Evolutionary conservation across 2,329 filamentous ascomycete genomes (phyloP).

Genomic region (Alternaria infectoria): DNA sequence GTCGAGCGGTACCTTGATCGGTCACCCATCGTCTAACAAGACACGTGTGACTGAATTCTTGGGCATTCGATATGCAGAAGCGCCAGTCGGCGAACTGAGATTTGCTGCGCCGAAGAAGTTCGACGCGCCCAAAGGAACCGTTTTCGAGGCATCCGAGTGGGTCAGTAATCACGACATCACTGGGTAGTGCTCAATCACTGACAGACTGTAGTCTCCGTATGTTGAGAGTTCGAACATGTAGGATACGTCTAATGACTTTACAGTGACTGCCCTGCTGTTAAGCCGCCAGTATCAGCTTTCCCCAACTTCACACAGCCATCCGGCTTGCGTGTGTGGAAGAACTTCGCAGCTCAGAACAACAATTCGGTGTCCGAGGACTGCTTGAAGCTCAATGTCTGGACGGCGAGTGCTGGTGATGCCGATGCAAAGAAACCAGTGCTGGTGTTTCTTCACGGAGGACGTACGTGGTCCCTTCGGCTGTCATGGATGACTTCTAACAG

Average conservation of each 20-base stretch:
- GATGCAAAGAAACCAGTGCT: slow-evolving; percentile 36
- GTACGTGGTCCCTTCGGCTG: slow-evolving; percentile 14
- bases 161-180: slow-evolving; percentile 6
- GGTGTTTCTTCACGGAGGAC: slow-evolving; percentile 38
- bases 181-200: slow-evolving; percentile 1
- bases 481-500: background rate
- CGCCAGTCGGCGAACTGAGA: slow-evolving; percentile 41
- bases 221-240: slow-evolving; percentile 3
- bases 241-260: background rate
- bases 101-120: slow-evolving; percentile 41
- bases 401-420: slow-evolving; percentile 19
- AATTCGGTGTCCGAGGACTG: slow-evolving; percentile 37
- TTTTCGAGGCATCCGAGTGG: slow-evolving; percentile 35
- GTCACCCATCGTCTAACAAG: slow-evolving; percentile 35
- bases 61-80: slow-evolving; percentile 45
- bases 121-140: slow-evolving; percentile 23
- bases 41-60: slow-evolving; percentile 41
- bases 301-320: slow-evolving; percentile 36
- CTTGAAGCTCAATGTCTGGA: slow-evolving; percentile 40
- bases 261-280: slow-evolving; percentile 34
- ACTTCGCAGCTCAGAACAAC: slow-evolving; percentile 33
- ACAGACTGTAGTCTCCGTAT: slow-evolving; percentile 28
- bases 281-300: slow-evolving; percentile 30
- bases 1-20: slow-evolving; percentile 40
- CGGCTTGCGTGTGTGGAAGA: slow-evolving; percentile 33